phyloP scores from a whole-genome alignment of 305 asterid species.

The Solanum hybrid region DNA sequence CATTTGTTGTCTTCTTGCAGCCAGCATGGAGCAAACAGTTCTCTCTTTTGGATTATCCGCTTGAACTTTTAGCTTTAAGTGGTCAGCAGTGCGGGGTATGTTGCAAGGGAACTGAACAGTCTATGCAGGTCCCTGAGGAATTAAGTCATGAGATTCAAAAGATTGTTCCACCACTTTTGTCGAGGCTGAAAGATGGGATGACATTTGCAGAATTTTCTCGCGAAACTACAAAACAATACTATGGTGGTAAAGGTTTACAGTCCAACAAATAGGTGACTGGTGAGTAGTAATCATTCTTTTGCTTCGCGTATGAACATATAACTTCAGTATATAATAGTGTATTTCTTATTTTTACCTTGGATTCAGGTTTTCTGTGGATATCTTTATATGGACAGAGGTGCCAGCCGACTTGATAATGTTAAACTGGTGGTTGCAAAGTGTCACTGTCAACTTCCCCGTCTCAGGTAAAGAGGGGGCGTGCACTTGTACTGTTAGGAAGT shows the following conservation, averaged over 20 bases:
- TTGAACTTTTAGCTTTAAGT: conserved; percentile 16
- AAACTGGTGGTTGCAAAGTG: neutral
- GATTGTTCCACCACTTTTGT: conserved; percentile 55
- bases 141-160: conserved; percentile 23
- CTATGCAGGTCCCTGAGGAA: conserved; percentile 19
- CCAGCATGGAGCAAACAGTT: conserved; percentile 73
- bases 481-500: neutral
- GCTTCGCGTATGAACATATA: neutral
- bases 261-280: conserved; percentile 42
- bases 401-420: neutral
- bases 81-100: conserved; percentile 11
- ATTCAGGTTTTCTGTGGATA: neutral
- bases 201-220: conserved; percentile 78
- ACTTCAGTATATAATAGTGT: neutral
- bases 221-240: conserved; percentile 74
- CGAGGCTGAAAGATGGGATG: conserved; percentile 69
- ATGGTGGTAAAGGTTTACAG: conserved; percentile 70
- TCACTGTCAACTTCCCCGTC: neutral
- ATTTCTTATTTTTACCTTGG: neutral
- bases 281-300: conserved; percentile 12
- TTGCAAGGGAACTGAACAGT: conserved; percentile 4
- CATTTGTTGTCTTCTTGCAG: conserved; percentile 78
- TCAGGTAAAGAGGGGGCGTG: neutral
- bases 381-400: neutral
- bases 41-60: conserved; percentile 49